These are phyloP conservation scores for Incumbomyces lentus DNA, from an alignment of 2,329 filamentous ascomycete species.

Conservation along the genomic window DNA sequence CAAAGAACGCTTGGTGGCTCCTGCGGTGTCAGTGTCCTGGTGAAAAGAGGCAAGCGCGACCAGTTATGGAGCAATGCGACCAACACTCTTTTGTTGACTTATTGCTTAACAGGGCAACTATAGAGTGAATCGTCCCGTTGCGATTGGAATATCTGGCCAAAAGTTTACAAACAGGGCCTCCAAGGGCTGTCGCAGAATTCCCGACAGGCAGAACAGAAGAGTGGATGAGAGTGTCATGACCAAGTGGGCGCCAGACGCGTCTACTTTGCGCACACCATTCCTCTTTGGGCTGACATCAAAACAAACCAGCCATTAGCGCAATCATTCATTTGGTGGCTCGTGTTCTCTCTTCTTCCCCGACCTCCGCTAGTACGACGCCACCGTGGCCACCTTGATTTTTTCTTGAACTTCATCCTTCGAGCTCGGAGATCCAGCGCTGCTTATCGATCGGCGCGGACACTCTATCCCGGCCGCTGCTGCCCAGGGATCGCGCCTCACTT, in stretches of 20 bases:
- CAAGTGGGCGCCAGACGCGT: background rate
- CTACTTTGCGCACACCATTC: background rate
- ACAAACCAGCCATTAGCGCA: too few species aligned
- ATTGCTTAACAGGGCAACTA: conserved; percentile 2
- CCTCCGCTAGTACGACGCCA: too few species aligned
- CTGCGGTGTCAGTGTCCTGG: too few species aligned
- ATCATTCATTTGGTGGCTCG: too few species aligned
- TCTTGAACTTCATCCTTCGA: too few species aligned
- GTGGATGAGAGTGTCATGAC: background rate
- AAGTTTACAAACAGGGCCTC: background rate
- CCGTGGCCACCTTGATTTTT: too few species aligned
- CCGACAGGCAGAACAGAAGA: background rate
- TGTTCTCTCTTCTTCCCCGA: too few species aligned
- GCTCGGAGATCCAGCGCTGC: background rate
- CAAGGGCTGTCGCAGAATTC: background rate
- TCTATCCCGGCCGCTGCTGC: background rate
- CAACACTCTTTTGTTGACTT: background rate
- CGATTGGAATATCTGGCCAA: background rate
- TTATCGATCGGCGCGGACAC: background rate
- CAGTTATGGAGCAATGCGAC: background rate
- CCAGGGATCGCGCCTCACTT: background rate
- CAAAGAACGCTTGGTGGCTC: background rate
- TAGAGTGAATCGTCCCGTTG: background rate
- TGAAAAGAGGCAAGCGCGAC: too few species aligned
- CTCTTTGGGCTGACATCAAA: too few species aligned